Percentiles rank a stretch among this genome's conserved stretches.
phyloP scores from a whole-genome alignment of 192 early-diverging fungal genomes.

The Podila minutissima region DNA sequence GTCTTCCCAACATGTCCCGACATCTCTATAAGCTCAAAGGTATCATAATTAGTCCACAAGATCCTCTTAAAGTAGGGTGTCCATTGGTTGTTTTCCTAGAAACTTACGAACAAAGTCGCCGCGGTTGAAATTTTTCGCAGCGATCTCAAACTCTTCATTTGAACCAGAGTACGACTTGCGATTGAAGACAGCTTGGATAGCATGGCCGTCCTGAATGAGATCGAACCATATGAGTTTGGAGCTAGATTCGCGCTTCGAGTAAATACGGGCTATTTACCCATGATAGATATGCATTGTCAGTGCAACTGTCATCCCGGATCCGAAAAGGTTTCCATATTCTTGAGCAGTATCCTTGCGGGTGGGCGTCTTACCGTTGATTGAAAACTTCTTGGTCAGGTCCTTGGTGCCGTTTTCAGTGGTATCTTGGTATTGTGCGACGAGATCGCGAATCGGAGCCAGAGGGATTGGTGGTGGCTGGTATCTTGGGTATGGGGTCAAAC shows the following conservation, averaged over 20 bases:
- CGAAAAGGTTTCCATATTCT: not conserved
- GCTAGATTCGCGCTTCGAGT: conserved; percentile 74
- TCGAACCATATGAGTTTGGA: conserved; percentile 80
- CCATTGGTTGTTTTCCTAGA: not conserved
- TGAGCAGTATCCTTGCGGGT: not conserved
- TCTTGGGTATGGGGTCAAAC: conserved; percentile 37
- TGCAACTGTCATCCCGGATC: not conserved
- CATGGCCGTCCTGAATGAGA: conserved; percentile 65
- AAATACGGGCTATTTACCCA: conserved; percentile 66
- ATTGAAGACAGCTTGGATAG: conserved; percentile 75
- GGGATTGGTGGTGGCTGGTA: conserved; percentile 22
- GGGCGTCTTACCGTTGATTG: conserved; percentile 17
- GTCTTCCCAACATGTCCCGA: conserved; percentile 77
- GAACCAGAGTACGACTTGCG: conserved; percentile 50
- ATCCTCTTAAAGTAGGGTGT: not conserved
- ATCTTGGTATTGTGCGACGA: conserved; percentile 25
- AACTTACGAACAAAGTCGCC: conserved; percentile 73
- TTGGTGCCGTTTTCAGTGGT: conserved; percentile 18
- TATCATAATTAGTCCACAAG: not conserved
- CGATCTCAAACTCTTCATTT: conserved; percentile 51
- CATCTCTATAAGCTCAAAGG: conserved; percentile 22
- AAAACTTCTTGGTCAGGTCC: conserved; percentile 19
- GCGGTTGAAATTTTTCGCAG: conserved; percentile 58
- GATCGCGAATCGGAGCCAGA: conserved; percentile 7
- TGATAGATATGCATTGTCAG: not conserved